Base-by-base conservation (phyloP, 169 alveolate species). In the Eimeria necatrix region DNA sequence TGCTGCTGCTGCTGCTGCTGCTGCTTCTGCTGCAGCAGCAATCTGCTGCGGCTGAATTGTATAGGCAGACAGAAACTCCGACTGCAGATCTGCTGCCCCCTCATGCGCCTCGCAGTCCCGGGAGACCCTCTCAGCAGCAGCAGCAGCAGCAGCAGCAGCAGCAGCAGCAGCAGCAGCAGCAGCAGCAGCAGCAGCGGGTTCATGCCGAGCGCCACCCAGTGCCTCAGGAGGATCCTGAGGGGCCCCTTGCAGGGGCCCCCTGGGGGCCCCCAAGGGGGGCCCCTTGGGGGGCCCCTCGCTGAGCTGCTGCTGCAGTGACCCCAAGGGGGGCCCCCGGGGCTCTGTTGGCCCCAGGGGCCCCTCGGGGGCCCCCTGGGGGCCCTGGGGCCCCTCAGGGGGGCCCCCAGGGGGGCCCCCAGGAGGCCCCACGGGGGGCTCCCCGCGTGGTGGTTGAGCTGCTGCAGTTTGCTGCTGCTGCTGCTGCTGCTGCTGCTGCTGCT, bases 21-120 rank as follows among this genome's bases (percentile, higher is more conserved):
- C 88, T 78, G 88, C 88, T 14, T 78, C 88, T 46, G 88, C 88
- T 24, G 22, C 52, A 49, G 88, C 88, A 78, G 88, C 71, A 46
- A 16, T 68, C 24, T 18, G 88, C 16, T 6, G 48, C 8, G 68
- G 70, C 49, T 2, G 5, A 18, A 78, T 78, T 3, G 61, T n/a
- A 46, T 78, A 78, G 18, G 88, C 88, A 4, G 88, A 51, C 22
- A 78, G 88, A 78, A 78, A 78, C 48, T 78, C 88, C 8, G 88
- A 10, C 88, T 78, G 88, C 3, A 78, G 3, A 20, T 78, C 88
- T 3, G 16, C 88, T 18, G 41, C 68, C 41, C 26, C 20, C 70
- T 78, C 88, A 12, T 24, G 70, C 48, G 88, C 70, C 70, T 46
- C 88, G n/a, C n/a, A n/a, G n/a, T n/a, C n/a, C n/a, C n/a, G n/a